Conservation (phyloP, 2,329 filamentous ascomycete species). For the Alternaria sp. region DNA sequence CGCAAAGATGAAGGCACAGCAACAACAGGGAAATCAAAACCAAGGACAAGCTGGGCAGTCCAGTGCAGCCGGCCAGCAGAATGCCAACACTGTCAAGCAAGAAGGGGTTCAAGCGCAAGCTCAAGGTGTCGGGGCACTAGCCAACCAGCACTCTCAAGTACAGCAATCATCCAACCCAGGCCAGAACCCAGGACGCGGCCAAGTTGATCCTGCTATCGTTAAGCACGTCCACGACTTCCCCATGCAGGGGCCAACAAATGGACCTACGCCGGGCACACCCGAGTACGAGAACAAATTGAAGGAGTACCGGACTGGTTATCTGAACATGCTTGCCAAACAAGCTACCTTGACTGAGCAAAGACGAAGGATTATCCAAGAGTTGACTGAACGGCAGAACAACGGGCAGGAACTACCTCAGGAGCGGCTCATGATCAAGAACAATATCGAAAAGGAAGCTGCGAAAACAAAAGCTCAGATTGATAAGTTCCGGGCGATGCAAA, state of each 20-base stretch:
- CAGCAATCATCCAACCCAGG: conserved; percentile 25
- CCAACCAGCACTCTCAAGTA: conserved; percentile 20
- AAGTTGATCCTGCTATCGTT: conserved; percentile 46
- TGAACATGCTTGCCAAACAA: conserved; percentile 46
- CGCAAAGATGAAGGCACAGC: conserved; percentile 47
- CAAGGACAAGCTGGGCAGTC: conserved; percentile 37
- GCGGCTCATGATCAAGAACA: conserved; percentile 36
- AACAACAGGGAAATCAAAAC: conserved; percentile 29
- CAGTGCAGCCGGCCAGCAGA: conserved; percentile 43
- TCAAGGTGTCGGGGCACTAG: conserved; percentile 13
- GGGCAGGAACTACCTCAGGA: conserved; percentile 49
- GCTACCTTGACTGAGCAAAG: conserved; percentile 40
- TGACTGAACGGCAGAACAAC: conserved; percentile 43
- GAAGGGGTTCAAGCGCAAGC: conserved; percentile 25
- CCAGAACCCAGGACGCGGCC: conserved; percentile 18
- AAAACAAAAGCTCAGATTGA: conserved; percentile 45
- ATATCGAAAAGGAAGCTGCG: conserved; percentile 43
- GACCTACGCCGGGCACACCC: conserved; percentile 44
- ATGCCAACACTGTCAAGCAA: conserved; percentile 37
- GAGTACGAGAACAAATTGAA: conserved; percentile 49
- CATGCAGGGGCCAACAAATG: conserved; percentile 42
- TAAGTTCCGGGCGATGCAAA: conserved; percentile 49
- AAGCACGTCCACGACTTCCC: conserved; percentile 50
- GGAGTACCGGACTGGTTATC: conserved; percentile 48
- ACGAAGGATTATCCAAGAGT: conserved; percentile 37